Evolutionary conservation across 202 grass and related monocot genomes (phyloP), one percentile per base, ranked within the genome.

Genomic region (Panicum virgatum): DNA sequence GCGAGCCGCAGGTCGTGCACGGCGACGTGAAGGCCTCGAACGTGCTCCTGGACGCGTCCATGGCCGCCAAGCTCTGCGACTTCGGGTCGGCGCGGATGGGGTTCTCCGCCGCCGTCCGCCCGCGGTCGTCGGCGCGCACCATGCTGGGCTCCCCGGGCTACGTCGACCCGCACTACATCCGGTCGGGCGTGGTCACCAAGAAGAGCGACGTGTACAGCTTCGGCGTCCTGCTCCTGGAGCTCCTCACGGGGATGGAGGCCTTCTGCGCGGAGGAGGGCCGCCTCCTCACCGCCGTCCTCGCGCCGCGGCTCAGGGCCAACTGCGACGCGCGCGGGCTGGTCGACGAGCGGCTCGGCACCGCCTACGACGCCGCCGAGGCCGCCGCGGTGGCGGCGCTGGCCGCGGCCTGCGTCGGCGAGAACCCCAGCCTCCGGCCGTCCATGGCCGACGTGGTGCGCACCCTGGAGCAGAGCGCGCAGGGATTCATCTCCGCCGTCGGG

Each of bases 181-280:
- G 92, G 18, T 90, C 92, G 3, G 93, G 93, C 13, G 85, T 90
- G 8, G 70, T 96, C 27, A 96, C 93, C 53, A 99, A 99, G 87
- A 99, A 99, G 80, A 96, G 84, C 61, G 96, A 99, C 83, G 87
- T 99, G 60, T 99, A 99, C 85, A 96, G 96, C 82, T 96, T 96
- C 67, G 96, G 96, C 9, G 96, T 99, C 18, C 82, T 99, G 13
- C 88, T 99, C 14, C 78, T 94, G 2, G 88, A 94, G 80, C 71
- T 86, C 26, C 85, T 94, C 68, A 99, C 96, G 10, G 96, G 93
- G 39, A 87, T 74, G 44, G 89, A 99, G 85, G 93, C 96, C 26
- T 96, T 99, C 80, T 86, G 87, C 84, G 46, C 87, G 3, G 85
- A 80, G 36, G 82, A 91, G n/a, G 89, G 90, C 27, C 87, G 88